phyloP scores from a whole-genome alignment of 345 rosid species.

The Laguncularia racemosa region DNA sequence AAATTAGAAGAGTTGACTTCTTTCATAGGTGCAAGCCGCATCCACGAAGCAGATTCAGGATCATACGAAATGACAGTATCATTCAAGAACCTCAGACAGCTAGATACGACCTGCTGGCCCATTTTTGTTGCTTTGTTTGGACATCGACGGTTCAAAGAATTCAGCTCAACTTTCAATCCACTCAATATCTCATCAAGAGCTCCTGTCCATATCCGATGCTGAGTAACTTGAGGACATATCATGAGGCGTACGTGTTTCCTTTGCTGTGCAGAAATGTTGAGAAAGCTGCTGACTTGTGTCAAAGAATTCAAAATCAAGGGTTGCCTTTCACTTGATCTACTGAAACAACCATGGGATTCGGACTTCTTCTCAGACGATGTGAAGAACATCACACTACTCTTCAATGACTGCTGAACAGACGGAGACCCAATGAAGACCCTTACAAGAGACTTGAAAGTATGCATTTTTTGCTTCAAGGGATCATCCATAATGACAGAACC shows the following conservation, averaged over 20 bases:
- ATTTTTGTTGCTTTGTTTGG: constrained; percentile 35
- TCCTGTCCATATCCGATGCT: constrained; percentile 62
- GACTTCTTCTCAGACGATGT: constrained; percentile 10
- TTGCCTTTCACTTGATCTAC: constrained; percentile 40
- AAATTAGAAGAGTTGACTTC: constrained; percentile 18
- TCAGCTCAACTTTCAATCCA: constrained; percentile 50
- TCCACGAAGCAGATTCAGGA: constrained; percentile 57
- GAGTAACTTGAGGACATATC: constrained; percentile 65
- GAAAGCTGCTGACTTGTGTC: constrained; percentile 43
- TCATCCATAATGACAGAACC: constrained; percentile 31
- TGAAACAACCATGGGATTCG: constrained; percentile 22
- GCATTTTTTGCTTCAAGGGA: constrained; percentile 29
- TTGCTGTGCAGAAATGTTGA: constrained; percentile 61
- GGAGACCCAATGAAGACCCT: constrained; percentile 61
- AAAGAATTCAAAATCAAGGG: constrained; percentile 47
- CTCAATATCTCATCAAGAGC: constrained; percentile 50
- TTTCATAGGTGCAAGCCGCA: constrained; percentile 46
- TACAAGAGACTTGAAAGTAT: constrained; percentile 49
- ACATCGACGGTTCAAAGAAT: constrained; percentile 23
- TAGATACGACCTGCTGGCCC: constrained; percentile 54
- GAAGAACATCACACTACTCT: constrained; percentile 11
- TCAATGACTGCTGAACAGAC: constrained; percentile 38
- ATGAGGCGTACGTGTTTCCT: constrained; percentile 49
- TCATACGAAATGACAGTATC: constrained; percentile 27
- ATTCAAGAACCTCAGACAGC: constrained; percentile 54